These are phyloP conservation scores for Ganoderma lucidum DNA, from an alignment of 1,284 basidiomycete genomes.

Conservation along the genomic window DNA sequence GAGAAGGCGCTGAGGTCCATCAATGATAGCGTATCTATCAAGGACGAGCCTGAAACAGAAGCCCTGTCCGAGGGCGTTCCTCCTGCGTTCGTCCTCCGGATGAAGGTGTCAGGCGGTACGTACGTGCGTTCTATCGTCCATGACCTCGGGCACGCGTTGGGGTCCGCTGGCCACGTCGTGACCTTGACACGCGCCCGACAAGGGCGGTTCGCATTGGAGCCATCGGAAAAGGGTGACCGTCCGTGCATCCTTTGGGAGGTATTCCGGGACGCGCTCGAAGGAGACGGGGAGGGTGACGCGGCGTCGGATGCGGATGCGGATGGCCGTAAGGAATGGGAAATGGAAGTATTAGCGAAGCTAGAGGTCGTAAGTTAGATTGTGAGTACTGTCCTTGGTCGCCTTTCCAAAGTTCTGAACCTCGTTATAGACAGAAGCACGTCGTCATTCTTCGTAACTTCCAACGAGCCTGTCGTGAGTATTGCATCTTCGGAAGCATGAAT, in stretches of 20 bases:
- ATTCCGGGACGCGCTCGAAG: conserved; percentile 70
- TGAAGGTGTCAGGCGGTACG: conserved; percentile 97
- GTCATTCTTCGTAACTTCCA: background rate
- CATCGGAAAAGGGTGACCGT: conserved; percentile 50
- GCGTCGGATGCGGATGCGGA: conserved; percentile 59
- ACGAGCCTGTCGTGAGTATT: background rate
- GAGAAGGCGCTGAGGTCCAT: conserved; percentile 65
- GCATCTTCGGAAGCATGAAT: background rate
- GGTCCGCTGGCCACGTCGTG: conserved; percentile 91
- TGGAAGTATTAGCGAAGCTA: conserved; percentile 67
- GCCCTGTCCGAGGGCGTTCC: conserved; percentile 57
- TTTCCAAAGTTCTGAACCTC: background rate
- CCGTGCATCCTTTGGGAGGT: conserved; percentile 83
- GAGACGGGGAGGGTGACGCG: conserved; percentile 45
- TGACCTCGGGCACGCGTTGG: conserved; percentile 85
- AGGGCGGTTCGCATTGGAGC: conserved; percentile 75
- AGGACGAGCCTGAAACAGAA: conserved; percentile 46
- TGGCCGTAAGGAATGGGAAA: conserved; percentile 78
- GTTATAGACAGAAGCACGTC: background rate
- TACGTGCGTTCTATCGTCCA: conserved; percentile 95
- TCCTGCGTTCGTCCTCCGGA: conserved; percentile 85
- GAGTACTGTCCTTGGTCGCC: conserved; percentile 2
- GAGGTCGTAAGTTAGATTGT: conserved; percentile 53
- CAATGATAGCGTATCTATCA: conserved; percentile 40
- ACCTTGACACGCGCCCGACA: conserved; percentile 87